phyloP scores from a whole-genome alignment of 345 rosid genomes.

The Salix purpurea region DNA sequence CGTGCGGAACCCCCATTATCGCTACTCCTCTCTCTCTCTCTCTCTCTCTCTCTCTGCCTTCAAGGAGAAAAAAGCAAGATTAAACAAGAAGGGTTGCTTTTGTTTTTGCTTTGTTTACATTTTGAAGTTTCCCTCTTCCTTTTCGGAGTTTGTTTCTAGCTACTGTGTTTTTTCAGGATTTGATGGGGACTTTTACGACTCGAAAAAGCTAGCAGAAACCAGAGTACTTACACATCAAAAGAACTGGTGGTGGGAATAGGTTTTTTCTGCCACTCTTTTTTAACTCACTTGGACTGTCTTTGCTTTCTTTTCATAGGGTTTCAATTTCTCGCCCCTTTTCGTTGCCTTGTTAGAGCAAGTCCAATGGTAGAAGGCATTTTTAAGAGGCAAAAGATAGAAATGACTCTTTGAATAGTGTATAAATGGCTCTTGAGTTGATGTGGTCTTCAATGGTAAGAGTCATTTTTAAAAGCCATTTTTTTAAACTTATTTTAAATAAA shows the following conservation, averaged over 20 bases:
- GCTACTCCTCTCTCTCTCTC: not conserved
- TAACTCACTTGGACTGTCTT: not conserved
- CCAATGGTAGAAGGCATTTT: no score
- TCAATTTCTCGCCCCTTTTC: slow-evolving; percentile 19
- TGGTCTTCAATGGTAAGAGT: no score
- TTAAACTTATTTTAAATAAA: no score
- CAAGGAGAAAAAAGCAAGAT: not conserved
- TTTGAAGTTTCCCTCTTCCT: not conserved
- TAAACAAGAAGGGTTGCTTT: not conserved
- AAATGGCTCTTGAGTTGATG: no score
- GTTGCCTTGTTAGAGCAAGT: not conserved
- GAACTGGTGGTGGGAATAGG: not conserved
- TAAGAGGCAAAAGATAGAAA: no score
- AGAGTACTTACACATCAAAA: not conserved
- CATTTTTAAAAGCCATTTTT: no score
- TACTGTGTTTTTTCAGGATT: not conserved
- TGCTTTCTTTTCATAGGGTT: not conserved
- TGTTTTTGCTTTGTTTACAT: not conserved
- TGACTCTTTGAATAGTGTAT: no score
- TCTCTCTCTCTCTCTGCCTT: slow-evolving; percentile 6
- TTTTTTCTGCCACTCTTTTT: not conserved
- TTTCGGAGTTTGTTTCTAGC: not conserved
- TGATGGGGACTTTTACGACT: not conserved
- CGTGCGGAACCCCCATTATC: slow-evolving; percentile 48
- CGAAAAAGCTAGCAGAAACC: slow-evolving; percentile 6